These are phyloP conservation scores for Arabidopsis suecica DNA, from an alignment of 345 rosid species.

Conservation along the genomic window DNA sequence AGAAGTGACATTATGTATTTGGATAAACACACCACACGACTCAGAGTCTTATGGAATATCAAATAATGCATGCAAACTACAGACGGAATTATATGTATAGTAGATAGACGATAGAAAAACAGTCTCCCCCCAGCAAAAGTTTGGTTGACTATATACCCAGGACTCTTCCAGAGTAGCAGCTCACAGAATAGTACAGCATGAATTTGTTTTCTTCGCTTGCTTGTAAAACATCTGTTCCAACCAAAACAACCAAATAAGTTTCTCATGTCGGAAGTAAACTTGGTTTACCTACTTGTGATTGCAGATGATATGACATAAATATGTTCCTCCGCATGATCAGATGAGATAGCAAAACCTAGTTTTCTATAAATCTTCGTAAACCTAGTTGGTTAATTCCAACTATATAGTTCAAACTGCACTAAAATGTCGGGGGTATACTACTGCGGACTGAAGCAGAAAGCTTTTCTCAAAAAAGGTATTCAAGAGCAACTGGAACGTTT, in stretches of 20 bases:
- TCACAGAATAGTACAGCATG: constrained; percentile 90
- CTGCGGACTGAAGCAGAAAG: background rate
- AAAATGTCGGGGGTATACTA: background rate
- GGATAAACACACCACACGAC: constrained; percentile 33
- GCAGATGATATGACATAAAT: background rate
- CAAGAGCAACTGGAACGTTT: background rate
- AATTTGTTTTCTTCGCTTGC: constrained; percentile 95
- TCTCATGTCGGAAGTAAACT: background rate
- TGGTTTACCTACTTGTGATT: background rate
- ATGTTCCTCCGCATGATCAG: background rate
- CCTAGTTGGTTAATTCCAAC: background rate
- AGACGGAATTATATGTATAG: constrained; percentile 23
- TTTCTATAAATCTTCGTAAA: background rate
- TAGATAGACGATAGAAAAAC: constrained; percentile 3
- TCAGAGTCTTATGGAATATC: constrained; percentile 13
- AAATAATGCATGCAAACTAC: constrained; percentile 30
- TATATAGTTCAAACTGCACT: constrained; percentile 1
- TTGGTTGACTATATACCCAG: constrained; percentile 33
- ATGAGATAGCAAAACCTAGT: background rate
- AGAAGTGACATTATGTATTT: constrained; percentile 21
- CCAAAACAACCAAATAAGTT: constrained; percentile 15
- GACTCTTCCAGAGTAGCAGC: constrained; percentile 31
- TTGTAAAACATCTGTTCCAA: constrained; percentile 97
- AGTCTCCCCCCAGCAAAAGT: constrained; percentile 34
- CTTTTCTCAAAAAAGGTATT: background rate